Percentiles rank a stretch among this genome's conserved stretches.
These are phyloP conservation scores for Dunaliella sp. DNA, from an alignment of 139 green algal genomes.

Conservation along the genomic window DNA sequence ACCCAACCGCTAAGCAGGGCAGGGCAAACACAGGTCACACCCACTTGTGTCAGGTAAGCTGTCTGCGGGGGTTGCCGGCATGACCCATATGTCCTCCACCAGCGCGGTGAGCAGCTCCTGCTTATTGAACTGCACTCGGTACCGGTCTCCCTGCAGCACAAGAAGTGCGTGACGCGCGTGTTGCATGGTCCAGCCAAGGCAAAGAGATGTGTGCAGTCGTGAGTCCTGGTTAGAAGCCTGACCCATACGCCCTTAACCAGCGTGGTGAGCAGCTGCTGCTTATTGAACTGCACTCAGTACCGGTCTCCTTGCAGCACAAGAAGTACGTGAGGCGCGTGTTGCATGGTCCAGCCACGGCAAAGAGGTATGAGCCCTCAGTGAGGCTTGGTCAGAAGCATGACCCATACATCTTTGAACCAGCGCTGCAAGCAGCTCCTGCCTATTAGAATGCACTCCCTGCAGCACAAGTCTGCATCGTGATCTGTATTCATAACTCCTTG, in stretches of 20 bases:
- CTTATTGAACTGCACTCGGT: slow-evolving; percentile 82
- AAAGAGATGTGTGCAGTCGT: no score
- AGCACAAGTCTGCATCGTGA: no score
- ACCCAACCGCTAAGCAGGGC: no score
- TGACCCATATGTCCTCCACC: slow-evolving; percentile 71
- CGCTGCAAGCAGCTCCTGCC: slow-evolving; percentile 80
- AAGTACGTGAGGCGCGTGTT: no score
- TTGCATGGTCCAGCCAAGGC: no score
- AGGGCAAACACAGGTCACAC: no score
- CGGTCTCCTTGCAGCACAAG: neutral
- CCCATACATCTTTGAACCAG: slow-evolving; percentile 70
- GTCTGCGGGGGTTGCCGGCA: slow-evolving; percentile 58
- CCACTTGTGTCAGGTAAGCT: slow-evolving; percentile 27
- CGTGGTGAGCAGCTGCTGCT: slow-evolving; percentile 80
- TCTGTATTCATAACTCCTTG: no score
- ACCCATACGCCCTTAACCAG: slow-evolving; percentile 72
- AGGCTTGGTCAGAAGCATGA: slow-evolving; percentile 69
- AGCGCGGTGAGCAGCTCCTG: slow-evolving; percentile 82
- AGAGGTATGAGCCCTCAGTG: no score
- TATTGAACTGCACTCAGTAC: slow-evolving; percentile 81
- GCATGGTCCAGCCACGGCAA: no score
- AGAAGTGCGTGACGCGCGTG: no score
- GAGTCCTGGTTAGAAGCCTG: slow-evolving; percentile 63
- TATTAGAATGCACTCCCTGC: slow-evolving; percentile 75
- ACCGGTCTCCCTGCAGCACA: slow-evolving; percentile 6